phyloP scores from a whole-genome alignment of 2,329 filamentous ascomycete species.

The Aspergillus sp. region DNA sequence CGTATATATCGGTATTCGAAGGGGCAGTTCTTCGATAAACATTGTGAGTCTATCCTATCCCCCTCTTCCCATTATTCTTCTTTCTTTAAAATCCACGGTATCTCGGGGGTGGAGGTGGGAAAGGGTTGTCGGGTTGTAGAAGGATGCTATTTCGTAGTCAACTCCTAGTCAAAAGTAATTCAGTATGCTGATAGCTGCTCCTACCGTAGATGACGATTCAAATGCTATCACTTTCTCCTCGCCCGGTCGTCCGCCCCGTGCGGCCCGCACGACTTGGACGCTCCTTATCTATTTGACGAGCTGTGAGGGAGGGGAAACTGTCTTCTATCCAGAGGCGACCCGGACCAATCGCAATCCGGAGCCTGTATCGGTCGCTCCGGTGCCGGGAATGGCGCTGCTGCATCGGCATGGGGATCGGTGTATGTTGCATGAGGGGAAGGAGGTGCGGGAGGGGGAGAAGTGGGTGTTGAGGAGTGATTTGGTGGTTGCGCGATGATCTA shows the following conservation, averaged over 20 bases:
- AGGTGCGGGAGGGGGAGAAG: conserved; percentile 80
- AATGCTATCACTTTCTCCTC: conserved; percentile 67
- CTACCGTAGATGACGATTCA: conserved; percentile 74
- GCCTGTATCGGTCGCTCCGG: conserved; percentile 70
- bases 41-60: conserved; percentile 64
- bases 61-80: conserved; percentile 1
- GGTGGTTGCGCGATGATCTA: conserved; percentile 40
- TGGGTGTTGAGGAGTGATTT: conserved; percentile 88
- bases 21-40: conserved; percentile 88
- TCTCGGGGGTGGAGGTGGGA: not conserved
- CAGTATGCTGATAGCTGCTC: not conserved
- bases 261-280: conserved; percentile 83
- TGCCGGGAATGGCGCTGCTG: conserved; percentile 81
- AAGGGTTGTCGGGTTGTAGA: not conserved
- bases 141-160: not conserved
- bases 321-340: conserved; percentile 74
- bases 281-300: conserved; percentile 84
- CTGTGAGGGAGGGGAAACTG: conserved; percentile 83
- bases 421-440: conserved; percentile 81
- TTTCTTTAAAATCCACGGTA: conserved; percentile 14
- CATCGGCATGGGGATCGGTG: conserved; percentile 90
- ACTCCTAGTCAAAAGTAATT: not conserved
- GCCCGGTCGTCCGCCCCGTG: conserved; percentile 40
- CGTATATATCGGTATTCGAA: conserved; percentile 82
- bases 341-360: conserved; percentile 52